A percentile compares a stretch with the other conserved stretches of the same genome.
Conservation (phyloP, 2,329 filamentous ascomycete genomes). For the Epichloe elymi region DNA sequence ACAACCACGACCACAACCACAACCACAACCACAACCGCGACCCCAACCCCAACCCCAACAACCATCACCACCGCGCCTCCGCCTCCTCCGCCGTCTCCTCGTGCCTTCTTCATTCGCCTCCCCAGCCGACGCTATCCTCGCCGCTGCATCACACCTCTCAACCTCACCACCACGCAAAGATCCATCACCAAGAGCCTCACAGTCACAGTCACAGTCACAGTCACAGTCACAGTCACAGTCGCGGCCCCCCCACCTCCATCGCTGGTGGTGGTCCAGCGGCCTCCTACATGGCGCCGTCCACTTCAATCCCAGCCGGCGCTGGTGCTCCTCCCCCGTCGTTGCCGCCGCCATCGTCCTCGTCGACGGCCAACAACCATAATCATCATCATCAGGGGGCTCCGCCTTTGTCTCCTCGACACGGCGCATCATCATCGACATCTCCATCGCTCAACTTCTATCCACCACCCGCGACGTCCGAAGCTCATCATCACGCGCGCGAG, state of each 20-base stretch:
- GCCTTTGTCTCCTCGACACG: slow-evolving; percentile 30
- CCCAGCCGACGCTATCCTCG: slow-evolving; percentile 12
- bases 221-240: slow-evolving; percentile 14
- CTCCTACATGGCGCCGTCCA: slow-evolving; percentile 23
- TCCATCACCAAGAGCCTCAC: slow-evolving; percentile 7
- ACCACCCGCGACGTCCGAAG: slow-evolving; percentile 3
- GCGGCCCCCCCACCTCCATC: slow-evolving; percentile 6
- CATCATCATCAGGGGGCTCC: slow-evolving; percentile 17
- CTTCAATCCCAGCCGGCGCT: slow-evolving; percentile 13
- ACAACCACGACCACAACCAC: slow-evolving; percentile 7
- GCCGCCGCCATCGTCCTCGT: slow-evolving; percentile 15
- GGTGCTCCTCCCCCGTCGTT: slow-evolving; percentile 19
- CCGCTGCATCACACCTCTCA: slow-evolving; percentile 2
- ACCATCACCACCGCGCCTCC: slow-evolving; percentile 14
- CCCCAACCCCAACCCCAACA: slow-evolving; percentile 13
- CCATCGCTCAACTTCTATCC: slow-evolving; percentile 12
- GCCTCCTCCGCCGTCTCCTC: slow-evolving; percentile 12
- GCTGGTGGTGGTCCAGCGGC: not conserved
- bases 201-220: slow-evolving; percentile 10
- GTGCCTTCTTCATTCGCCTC: slow-evolving; percentile 19
- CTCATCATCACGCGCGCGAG: slow-evolving; percentile 22
- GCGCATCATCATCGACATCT: slow-evolving; percentile 16
- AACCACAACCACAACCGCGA: not conserved
- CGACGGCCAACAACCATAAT: slow-evolving; percentile 8
- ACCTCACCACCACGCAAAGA: slow-evolving; percentile 3